These are phyloP conservation scores for Cynanchum wilfordii DNA, from an alignment of 257 asterid genomes.

Conservation along the genomic window DNA sequence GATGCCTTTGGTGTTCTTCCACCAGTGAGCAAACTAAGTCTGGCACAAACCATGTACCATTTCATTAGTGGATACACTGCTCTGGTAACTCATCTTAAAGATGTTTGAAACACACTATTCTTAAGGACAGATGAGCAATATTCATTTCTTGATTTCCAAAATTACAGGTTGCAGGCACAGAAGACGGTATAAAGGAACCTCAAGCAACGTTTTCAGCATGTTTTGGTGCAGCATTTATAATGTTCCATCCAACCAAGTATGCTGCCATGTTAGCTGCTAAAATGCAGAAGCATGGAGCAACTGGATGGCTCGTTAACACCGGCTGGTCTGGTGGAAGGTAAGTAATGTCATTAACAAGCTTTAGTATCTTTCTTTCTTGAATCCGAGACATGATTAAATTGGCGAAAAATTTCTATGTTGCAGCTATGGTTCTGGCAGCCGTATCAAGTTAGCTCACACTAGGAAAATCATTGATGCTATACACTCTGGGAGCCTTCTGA, in stretches of 20 bases:
- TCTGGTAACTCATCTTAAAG: constrained; percentile 28
- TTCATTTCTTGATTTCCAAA: background rate
- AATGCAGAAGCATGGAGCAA: constrained; percentile 72
- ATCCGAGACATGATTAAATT: background rate
- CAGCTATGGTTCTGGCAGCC: constrained; percentile 66
- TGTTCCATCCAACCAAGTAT: constrained; percentile 77
- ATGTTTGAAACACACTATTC: too few relatives aligned
- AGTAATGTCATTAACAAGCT: background rate
- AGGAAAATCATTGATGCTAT: constrained; percentile 78
- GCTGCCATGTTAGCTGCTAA: constrained; percentile 78
- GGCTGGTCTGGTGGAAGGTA: constrained; percentile 94
- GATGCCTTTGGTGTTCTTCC: constrained; percentile 93
- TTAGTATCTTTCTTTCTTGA: background rate
- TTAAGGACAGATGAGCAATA: background rate
- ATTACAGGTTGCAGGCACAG: constrained; percentile 74
- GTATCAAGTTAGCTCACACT: constrained; percentile 73
- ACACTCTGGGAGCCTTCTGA: constrained; percentile 54
- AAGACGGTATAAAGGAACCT: constrained; percentile 80
- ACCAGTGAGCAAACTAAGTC: constrained; percentile 72
- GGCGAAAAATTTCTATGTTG: background rate
- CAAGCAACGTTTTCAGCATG: constrained; percentile 84
- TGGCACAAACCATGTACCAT: constrained; percentile 82
- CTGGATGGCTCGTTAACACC: constrained; percentile 86
- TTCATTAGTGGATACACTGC: constrained; percentile 85
- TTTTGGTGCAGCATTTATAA: constrained; percentile 80